phyloP scores from a whole-genome alignment of 129 eudicot genomes.

The Tanacetum coccineum region DNA sequence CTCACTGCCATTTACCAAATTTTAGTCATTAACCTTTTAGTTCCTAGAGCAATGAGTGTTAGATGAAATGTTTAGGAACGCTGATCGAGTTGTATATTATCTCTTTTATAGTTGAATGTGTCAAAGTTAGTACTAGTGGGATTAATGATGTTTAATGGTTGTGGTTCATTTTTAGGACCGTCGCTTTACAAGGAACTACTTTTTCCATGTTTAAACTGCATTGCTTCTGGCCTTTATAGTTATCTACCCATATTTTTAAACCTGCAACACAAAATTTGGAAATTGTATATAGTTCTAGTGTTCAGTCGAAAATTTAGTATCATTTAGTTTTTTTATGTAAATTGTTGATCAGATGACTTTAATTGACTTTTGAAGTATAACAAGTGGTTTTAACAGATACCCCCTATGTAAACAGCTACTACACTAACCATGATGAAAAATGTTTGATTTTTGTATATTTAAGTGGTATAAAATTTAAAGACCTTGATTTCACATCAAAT shows the following conservation, averaged over 20 bases:
- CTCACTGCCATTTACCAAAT: no score
- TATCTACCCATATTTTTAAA: neutral
- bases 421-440: neutral
- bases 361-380: neutral
- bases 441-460: neutral
- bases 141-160: neutral
- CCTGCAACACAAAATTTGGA: neutral
- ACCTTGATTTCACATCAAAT: slow-evolving; percentile 7
- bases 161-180: neutral
- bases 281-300: neutral
- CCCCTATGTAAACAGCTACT: no score
- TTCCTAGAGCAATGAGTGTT: neutral
- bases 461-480: neutral
- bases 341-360: neutral
- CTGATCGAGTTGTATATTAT: neutral
- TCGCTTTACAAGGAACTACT: no score
- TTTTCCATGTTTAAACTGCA: no score
- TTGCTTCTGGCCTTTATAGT: neutral
- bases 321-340: no score
- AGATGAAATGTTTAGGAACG: neutral
- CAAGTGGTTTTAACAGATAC: no score
- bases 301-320: neutral
- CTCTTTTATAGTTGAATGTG: no score
- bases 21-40: no score
- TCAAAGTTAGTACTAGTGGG: neutral